Conservation (phyloP, 768 basidiomycete genomes). For the Leccinum sublutescens region DNA sequence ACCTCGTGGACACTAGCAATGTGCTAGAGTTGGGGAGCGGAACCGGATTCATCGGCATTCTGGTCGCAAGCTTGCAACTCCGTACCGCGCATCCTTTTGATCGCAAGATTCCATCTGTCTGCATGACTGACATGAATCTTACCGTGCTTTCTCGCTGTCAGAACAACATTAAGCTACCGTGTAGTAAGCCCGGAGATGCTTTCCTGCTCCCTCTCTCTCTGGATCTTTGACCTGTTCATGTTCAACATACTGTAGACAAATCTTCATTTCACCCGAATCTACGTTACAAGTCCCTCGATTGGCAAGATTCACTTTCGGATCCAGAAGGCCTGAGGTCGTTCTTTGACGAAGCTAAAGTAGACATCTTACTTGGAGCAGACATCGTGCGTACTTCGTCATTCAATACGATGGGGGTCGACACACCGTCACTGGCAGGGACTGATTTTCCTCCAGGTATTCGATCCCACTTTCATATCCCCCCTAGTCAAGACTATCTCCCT, state of each 20-base stretch:
- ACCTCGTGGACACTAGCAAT: conserved; percentile 31
- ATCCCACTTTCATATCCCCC: conserved; percentile 57
- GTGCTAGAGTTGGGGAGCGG: conserved; percentile 79
- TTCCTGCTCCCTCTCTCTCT: neutral
- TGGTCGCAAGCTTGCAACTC: conserved; percentile 58
- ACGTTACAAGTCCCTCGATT: conserved; percentile 54
- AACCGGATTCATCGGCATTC: conserved; percentile 68
- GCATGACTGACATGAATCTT: conserved; percentile 66
- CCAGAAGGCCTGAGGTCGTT: conserved; percentile 19
- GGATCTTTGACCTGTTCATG: neutral
- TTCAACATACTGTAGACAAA: conserved; percentile 40
- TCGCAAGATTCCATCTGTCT: conserved; percentile 30
- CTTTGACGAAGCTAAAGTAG: conserved; percentile 44
- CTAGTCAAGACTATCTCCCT: conserved; percentile 48
- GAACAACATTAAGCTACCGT: conserved; percentile 57
- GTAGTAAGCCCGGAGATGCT: conserved; percentile 50
- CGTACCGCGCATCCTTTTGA: neutral
- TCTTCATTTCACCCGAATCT: conserved; percentile 51
- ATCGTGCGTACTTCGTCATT: conserved; percentile 39
- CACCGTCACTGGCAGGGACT: neutral
- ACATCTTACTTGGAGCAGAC: conserved; percentile 73
- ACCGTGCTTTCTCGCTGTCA: conserved; percentile 60
- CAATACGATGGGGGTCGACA: neutral
- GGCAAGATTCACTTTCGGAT: conserved; percentile 53
- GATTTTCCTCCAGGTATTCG: conserved; percentile 55